These are phyloP conservation scores for Bisporella sp. DNA, from an alignment of 2,329 filamentous ascomycete species.

Conservation along the genomic window DNA sequence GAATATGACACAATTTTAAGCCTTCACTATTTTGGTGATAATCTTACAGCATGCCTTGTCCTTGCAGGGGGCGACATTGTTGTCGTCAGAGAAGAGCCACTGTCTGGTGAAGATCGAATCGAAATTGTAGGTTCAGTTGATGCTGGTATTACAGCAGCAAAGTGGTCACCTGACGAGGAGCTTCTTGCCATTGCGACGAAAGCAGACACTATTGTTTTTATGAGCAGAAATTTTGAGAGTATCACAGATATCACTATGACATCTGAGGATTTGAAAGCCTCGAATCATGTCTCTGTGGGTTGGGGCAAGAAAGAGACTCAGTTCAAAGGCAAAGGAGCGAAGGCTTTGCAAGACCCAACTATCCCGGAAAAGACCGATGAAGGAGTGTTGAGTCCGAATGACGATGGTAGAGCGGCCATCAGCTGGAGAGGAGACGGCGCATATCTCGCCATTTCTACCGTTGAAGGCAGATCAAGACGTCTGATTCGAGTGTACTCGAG, in stretches of 20 bases:
- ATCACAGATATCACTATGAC: slow-evolving; percentile 69
- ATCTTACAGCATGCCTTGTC: slow-evolving; percentile 69
- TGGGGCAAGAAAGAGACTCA: slow-evolving; percentile 99
- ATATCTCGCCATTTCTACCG: slow-evolving; percentile 77
- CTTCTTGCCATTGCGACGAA: slow-evolving; percentile 77
- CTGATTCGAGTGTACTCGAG: slow-evolving; percentile 85
- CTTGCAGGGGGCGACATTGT: slow-evolving; percentile 88
- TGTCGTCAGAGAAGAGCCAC: slow-evolving; percentile 66
- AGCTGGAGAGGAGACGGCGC: slow-evolving; percentile 94
- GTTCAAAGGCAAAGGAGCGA: slow-evolving; percentile 86
- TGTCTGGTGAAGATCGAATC: slow-evolving; percentile 66
- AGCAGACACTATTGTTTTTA: slow-evolving; percentile 74
- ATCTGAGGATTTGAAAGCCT: slow-evolving; percentile 73
- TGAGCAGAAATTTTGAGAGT: slow-evolving; percentile 86
- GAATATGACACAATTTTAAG: slow-evolving; percentile 67
- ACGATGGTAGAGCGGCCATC: slow-evolving; percentile 65
- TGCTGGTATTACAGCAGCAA: slow-evolving; percentile 79
- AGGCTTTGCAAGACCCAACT: slow-evolving; percentile 83
- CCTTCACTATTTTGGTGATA: slow-evolving; percentile 82
- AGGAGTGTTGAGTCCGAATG: slow-evolving; percentile 66
- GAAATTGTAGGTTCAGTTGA: slow-evolving; percentile 95
- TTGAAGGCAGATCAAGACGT: slow-evolving; percentile 63
- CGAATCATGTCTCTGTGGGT: slow-evolving; percentile 89
- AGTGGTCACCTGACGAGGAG: slow-evolving; percentile 95
- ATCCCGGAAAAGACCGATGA: slow-evolving; percentile 89